phyloP scores from a whole-genome alignment of 2,329 filamentous ascomycete species.

The Penicillium sp. region DNA sequence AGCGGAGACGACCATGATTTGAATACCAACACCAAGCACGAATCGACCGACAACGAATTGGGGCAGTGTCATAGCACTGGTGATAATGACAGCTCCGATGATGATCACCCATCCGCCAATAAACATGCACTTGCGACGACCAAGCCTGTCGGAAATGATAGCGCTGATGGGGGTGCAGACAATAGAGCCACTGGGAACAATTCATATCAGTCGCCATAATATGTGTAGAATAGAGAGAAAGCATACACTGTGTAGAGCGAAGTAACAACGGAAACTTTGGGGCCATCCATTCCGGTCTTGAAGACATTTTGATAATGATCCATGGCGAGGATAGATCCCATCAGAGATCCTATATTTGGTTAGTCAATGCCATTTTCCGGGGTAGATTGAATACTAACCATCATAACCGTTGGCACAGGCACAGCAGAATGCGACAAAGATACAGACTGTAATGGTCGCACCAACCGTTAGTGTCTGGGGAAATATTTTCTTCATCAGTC shows the following conservation, averaged over 20 bases:
- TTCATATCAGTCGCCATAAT: not conserved
- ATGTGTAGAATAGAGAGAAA: not conserved
- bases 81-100: constrained; percentile 46
- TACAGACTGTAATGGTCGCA: constrained; percentile 34
- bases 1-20: constrained; percentile 52
- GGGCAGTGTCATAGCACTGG: constrained; percentile 37
- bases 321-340: constrained; percentile 34
- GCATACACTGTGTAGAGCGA: constrained; percentile 53
- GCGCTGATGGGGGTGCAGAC: constrained; percentile 43
- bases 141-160: constrained; percentile 47
- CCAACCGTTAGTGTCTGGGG: not conserved
- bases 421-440: constrained; percentile 44
- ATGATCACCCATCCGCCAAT: constrained; percentile 48
- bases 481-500: constrained; percentile 14
- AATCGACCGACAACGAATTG: constrained; percentile 52
- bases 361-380: not conserved
- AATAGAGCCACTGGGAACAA: constrained; percentile 40
- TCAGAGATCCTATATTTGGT: constrained; percentile 28
- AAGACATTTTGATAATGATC: constrained; percentile 42
- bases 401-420: constrained; percentile 37
- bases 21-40: constrained; percentile 50
- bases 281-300: constrained; percentile 40
- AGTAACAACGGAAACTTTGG: constrained; percentile 42
- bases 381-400: constrained; percentile 12
- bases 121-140: constrained; percentile 51